Conservation (phyloP, 2,329 filamentous ascomycete species). For the Monilinia fructigena region DNA sequence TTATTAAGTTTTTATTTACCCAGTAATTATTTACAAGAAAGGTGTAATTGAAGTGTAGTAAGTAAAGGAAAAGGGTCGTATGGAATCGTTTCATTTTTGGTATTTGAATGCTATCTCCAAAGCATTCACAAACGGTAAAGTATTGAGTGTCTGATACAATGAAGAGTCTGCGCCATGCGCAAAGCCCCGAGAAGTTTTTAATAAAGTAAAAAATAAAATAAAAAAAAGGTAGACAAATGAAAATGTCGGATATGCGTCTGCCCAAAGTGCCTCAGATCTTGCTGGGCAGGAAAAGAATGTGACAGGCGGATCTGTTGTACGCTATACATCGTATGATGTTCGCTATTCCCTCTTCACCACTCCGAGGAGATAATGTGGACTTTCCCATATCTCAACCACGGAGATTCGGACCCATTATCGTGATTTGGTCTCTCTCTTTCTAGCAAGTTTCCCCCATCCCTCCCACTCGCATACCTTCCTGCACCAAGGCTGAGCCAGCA, state of each 20-base stretch:
- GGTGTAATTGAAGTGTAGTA: constrained; percentile 8
- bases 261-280: constrained; percentile 24
- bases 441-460: constrained; percentile 18
- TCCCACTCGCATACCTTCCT: constrained; percentile 22
- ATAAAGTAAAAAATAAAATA: constrained; percentile 19
- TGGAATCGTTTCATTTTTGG: constrained; percentile 25
- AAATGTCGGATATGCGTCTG: constrained; percentile 28
- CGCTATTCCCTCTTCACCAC: background rate
- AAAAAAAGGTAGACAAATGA: constrained; percentile 36
- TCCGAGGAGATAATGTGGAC: constrained; percentile 5
- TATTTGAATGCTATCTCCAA: constrained; percentile 25
- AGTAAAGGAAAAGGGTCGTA: constrained; percentile 19
- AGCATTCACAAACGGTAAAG: constrained; percentile 23
- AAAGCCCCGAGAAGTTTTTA: constrained; percentile 28
- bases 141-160: constrained; percentile 35
- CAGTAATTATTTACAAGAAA: constrained; percentile 25
- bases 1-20: constrained; percentile 25
- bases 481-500: constrained; percentile 33
- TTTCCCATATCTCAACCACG: constrained; percentile 3
- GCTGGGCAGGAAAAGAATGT: constrained; percentile 24
- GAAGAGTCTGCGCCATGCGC: constrained; percentile 30
- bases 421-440: constrained; percentile 8
- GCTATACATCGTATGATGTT: constrained; percentile 15
- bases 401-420: constrained; percentile 3
- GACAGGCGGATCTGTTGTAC: constrained; percentile 29